Conservation (phyloP, 257 asterid genomes). For the Solanum sitiens region DNA sequence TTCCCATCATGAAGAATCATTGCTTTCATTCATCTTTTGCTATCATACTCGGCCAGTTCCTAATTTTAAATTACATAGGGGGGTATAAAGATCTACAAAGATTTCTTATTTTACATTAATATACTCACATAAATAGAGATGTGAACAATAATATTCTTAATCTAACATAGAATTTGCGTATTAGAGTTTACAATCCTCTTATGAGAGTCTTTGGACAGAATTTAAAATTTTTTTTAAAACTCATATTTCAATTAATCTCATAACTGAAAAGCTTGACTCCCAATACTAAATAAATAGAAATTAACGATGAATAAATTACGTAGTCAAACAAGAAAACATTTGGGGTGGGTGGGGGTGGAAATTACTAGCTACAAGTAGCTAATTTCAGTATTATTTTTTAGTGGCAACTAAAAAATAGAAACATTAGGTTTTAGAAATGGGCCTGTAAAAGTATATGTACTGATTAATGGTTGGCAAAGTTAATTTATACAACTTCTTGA, state of each 20-base stretch:
- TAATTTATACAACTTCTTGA: neutral
- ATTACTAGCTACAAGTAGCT: neutral
- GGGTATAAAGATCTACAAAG: neutral
- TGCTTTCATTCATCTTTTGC: neutral
- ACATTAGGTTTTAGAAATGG: neutral
- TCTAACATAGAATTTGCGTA: neutral
- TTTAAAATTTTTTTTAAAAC: neutral
- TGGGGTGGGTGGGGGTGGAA: no score
- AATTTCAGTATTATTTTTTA: neutral
- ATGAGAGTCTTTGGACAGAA: neutral
- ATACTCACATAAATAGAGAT: neutral
- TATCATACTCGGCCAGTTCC: neutral
- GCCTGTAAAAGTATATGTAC: neutral
- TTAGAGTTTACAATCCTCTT: neutral
- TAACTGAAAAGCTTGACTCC: neutral
- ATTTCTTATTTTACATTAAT: neutral
- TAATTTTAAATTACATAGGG: neutral
- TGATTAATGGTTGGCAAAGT: neutral
- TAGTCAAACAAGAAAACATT: neutral
- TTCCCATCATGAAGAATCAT: constrained; percentile 6
- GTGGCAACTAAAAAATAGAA: neutral
- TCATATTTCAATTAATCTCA: neutral
- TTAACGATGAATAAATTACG: neutral
- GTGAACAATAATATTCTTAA: neutral
- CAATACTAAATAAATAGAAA: neutral